Conservation (phyloP, 1,284 basidiomycete species). For the Ceratobasidium sp. region DNA sequence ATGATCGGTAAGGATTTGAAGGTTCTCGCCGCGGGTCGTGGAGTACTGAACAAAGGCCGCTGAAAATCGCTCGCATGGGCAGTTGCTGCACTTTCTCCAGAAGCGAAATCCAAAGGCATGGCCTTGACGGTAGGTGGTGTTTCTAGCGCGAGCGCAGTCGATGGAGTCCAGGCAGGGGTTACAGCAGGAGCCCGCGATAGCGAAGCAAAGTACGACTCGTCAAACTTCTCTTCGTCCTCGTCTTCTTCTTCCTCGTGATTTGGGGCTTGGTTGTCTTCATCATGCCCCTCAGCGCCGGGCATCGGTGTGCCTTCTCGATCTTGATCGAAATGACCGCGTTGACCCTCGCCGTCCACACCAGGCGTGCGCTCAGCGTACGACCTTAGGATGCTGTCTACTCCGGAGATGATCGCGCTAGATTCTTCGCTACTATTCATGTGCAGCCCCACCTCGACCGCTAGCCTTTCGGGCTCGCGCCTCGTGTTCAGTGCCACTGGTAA, state of each 20-base stretch:
- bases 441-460: slow-evolving; percentile 26
- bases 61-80: neutral
- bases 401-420: slow-evolving; percentile 30
- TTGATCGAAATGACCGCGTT: neutral
- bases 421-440: neutral
- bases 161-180: neutral
- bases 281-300: no score
- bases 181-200: slow-evolving; percentile 7
- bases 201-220: slow-evolving; percentile 26
- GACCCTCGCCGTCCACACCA: neutral
- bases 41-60: slow-evolving; percentile 8
- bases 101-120: slow-evolving; percentile 6
- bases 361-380: slow-evolving; percentile 37
- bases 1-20: slow-evolving; percentile 2
- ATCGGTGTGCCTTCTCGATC: neutral
- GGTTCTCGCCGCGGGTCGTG: slow-evolving; percentile 18
- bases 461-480: neutral
- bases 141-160: neutral
- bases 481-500: no score
- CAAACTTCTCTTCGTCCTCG: slow-evolving; percentile 35
- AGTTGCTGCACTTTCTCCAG: neutral
- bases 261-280: neutral
- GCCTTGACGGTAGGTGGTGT: slow-evolving; percentile 30
- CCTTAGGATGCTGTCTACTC: slow-evolving; percentile 35
- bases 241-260: slow-evolving; percentile 8